phyloP scores from a whole-genome alignment of 108 stramenopile species.

The Schizochytrium sp. region DNA sequence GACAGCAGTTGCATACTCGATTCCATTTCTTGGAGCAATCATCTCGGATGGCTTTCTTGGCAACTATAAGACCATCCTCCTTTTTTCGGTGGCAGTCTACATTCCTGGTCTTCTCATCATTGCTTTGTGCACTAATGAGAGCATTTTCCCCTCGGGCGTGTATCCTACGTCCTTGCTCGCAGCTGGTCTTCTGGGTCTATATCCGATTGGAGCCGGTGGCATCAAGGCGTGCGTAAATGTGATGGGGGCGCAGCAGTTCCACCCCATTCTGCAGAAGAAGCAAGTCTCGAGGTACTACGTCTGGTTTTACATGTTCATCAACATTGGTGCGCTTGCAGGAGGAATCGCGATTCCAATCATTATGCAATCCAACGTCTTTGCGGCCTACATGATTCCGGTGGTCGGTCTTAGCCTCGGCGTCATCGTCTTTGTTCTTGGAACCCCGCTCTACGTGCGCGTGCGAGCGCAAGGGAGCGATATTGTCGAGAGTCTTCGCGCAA shows the following conservation, averaged over 20 bases:
- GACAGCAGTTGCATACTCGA: conserved; percentile 13
- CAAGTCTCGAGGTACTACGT: conserved; percentile 11
- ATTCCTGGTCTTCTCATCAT: conserved; percentile 20
- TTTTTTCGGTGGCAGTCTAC: neutral
- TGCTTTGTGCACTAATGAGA: neutral
- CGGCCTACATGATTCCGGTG: conserved; percentile 26
- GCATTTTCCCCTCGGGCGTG: neutral
- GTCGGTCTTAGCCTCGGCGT: neutral
- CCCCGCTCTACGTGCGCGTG: neutral
- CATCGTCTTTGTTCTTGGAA: neutral
- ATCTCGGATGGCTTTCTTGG: conserved; percentile 19
- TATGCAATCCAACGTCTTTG: neutral
- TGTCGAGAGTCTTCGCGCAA: neutral
- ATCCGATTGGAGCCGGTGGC: conserved; percentile 17
- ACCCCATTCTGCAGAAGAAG: neutral
- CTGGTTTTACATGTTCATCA: conserved; percentile 16
- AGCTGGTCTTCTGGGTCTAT: neutral
- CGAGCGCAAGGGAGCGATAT: neutral
- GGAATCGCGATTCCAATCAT: conserved; percentile 22
- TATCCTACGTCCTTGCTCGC: neutral
- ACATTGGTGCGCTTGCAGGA: conserved; percentile 23
- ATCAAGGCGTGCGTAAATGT: conserved; percentile 26
- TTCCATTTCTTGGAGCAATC: conserved; percentile 20
- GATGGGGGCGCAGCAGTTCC: conserved; percentile 27
- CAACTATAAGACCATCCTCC: conserved; percentile 15